These are phyloP conservation scores for Misopates orontium DNA, from an alignment of 257 asterid genomes.

Conservation along the genomic window DNA sequence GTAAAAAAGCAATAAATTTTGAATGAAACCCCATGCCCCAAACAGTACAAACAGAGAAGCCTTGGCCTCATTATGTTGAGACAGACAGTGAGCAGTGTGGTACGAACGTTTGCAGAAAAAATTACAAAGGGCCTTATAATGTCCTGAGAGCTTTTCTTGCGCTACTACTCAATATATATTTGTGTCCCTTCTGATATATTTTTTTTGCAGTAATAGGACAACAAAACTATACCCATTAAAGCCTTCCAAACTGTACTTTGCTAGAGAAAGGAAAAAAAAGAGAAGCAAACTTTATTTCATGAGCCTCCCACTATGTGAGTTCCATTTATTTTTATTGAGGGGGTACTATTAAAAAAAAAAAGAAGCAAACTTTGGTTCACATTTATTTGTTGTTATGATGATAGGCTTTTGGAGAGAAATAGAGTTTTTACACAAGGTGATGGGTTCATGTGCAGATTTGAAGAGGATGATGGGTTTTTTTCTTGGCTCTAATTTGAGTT, in stretches of 20 bases:
- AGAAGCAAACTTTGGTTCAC: background rate
- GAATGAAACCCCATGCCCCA: slow-evolving; percentile 18
- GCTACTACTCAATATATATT: slow-evolving; percentile 4
- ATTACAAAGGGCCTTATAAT: slow-evolving; percentile 27
- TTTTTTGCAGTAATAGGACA: slow-evolving; percentile 26
- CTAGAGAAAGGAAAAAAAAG: background rate
- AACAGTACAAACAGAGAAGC: slow-evolving; percentile 9
- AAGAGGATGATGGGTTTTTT: slow-evolving; percentile 1
- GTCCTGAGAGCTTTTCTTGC: slow-evolving; percentile 27
- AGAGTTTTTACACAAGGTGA: slow-evolving; percentile 5
- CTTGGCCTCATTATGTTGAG: slow-evolving; percentile 34
- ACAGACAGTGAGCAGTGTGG: slow-evolving; percentile 27
- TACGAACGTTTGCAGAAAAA: slow-evolving; percentile 21
- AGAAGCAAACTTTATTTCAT: no score
- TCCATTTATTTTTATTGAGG: no score
- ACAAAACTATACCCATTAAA: slow-evolving; percentile 24
- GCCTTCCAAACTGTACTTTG: background rate
- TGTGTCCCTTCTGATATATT: background rate
- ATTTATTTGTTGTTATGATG: slow-evolving; percentile 1
- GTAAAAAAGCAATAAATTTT: slow-evolving; percentile 8
- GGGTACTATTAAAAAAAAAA: background rate
- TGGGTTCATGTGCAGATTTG: slow-evolving; percentile 15
- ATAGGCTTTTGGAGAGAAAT: slow-evolving; percentile 20
- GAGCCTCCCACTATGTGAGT: no score
- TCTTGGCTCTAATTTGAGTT: slow-evolving; percentile 6